Evolutionary conservation across 768 basidiomycete species (phyloP), one percentile per base, ranked within the genome.

Genomic region (Mycena vulgaris): DNA sequence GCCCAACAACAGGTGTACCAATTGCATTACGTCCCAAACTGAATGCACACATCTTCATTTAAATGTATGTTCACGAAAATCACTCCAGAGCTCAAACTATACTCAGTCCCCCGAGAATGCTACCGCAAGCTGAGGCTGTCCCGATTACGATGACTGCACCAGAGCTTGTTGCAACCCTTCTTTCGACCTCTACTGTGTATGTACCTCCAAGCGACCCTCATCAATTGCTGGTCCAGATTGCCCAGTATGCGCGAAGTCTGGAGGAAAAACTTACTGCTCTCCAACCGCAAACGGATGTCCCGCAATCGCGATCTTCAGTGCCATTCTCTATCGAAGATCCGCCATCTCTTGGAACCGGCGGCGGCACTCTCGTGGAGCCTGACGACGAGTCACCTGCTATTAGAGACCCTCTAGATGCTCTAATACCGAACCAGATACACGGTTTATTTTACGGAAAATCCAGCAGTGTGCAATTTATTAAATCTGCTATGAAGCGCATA

Each of bases 1-100:
- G 85, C 85, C 85, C 5, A 91, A n/a, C n/a, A n/a, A n/a, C n/a
- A n/a, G n/a, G n/a, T n/a, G n/a, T n/a, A n/a, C n/a, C n/a, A n/a
- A n/a, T 71, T 92, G 90, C 72, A 79, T 83, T 1, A 73, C 81
- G 2, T 84, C 82, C 45, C 80, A 80, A 47, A 78, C 83, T 5
- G 82, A 86, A 57, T 92, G 90, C 75, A 88, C 86, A 5, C 90
- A 91, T 73, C 83, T 85, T 67, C 86, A 86, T 21, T 81, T 85
- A n/a, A 89, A 89, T 82, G 89, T 89, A 72, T 71, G 59, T 35
- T 0, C 63, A 27, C 1, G 27, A 23, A 1, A 19, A 1, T 11
- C 0, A 79, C 31, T 5, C 51, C 70, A 45, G 75, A 64, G 1
- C 75, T 76, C 0, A 75, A 69, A 31, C 48, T 63, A 30, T 13